Percentiles rank a stretch among this genome's conserved stretches.
phyloP scores from a whole-genome alignment of 2,329 filamentous ascomycete species.

The Ophiostoma tasmaniense region DNA sequence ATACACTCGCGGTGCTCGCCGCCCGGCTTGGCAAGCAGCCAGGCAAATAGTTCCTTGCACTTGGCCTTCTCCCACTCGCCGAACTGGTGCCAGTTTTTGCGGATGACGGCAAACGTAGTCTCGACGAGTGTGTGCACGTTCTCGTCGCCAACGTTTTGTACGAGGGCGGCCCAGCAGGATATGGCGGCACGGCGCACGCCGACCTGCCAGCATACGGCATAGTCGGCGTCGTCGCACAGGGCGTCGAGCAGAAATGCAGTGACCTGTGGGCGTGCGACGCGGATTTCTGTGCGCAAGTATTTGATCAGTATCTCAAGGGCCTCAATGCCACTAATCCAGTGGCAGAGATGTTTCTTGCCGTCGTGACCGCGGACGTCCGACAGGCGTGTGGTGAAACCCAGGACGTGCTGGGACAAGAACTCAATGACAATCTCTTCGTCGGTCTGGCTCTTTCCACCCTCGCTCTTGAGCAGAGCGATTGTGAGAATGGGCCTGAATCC shows the following conservation, averaged over 20 bases:
- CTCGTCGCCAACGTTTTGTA: slow-evolving; percentile 64
- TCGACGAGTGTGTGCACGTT: slow-evolving; percentile 66
- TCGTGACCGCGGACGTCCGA: slow-evolving; percentile 47
- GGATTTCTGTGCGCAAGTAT: slow-evolving; percentile 63
- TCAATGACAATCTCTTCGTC: slow-evolving; percentile 50
- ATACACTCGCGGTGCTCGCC: slow-evolving; percentile 48
- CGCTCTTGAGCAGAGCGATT: slow-evolving; percentile 26
- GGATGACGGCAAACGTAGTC: slow-evolving; percentile 81
- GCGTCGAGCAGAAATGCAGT: slow-evolving; percentile 87
- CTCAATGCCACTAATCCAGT: slow-evolving; percentile 41
- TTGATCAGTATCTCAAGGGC: slow-evolving; percentile 84
- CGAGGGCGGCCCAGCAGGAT: slow-evolving; percentile 72
- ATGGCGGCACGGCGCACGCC: slow-evolving; percentile 68
- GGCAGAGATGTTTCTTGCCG: slow-evolving; percentile 20
- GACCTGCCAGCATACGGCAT: slow-evolving; percentile 18
- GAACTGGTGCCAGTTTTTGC: slow-evolving; percentile 67
- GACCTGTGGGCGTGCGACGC: slow-evolving; percentile 79
- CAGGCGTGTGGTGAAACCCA: slow-evolving; percentile 79
- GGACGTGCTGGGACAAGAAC: slow-evolving; percentile 74
- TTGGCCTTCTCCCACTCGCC: slow-evolving; percentile 49
- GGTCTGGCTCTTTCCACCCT: slow-evolving; percentile 24
- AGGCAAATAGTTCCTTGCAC: slow-evolving; percentile 54
- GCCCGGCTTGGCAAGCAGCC: slow-evolving; percentile 44
- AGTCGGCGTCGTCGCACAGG: slow-evolving; percentile 44
- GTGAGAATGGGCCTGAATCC: slow-evolving; percentile 19